Evolutionary conservation across 2,329 filamentous ascomycete genomes (phyloP).

Genomic region (Whalleya microplaca): DNA sequence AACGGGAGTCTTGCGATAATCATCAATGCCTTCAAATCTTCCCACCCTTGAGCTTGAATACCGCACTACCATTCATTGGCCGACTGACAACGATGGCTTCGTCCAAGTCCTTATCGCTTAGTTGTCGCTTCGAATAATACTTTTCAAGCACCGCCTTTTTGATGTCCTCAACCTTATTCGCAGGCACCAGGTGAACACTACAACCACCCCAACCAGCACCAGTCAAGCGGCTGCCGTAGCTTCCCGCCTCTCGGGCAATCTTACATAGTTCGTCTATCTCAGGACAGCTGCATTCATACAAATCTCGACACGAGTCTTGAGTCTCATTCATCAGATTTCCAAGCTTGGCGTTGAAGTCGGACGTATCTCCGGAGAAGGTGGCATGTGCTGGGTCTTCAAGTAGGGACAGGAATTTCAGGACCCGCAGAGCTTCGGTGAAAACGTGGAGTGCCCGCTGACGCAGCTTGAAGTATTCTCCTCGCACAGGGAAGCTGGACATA

Average conservation of each 20-base stretch:
- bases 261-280: conserved; percentile 89
- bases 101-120: conserved; percentile 72
- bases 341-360: conserved; percentile 66
- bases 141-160: conserved; percentile 76
- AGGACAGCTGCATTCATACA: conserved; percentile 90
- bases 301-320: conserved; percentile 81
- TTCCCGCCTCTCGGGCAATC: conserved; percentile 77
- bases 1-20: too few species aligned
- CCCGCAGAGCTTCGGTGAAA: conserved; percentile 84
- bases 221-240: conserved; percentile 83
- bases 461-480: conserved; percentile 84
- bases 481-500: conserved; percentile 86
- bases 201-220: conserved; percentile 98
- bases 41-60: conserved; percentile 45
- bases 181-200: conserved; percentile 89
- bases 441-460: conserved; percentile 89
- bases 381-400: conserved; percentile 59
- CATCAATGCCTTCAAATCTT: conserved; percentile 29
- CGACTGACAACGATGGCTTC: conserved; percentile 87
- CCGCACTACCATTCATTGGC: conserved; percentile 74
- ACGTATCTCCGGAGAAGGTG: conserved; percentile 55
- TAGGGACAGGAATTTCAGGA: conserved; percentile 79
- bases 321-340: conserved; percentile 88
- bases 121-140: conserved; percentile 74
- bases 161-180: conserved; percentile 77